phyloP scores from a whole-genome alignment of 106 monocot species.

The Dendrobium officinale region DNA sequence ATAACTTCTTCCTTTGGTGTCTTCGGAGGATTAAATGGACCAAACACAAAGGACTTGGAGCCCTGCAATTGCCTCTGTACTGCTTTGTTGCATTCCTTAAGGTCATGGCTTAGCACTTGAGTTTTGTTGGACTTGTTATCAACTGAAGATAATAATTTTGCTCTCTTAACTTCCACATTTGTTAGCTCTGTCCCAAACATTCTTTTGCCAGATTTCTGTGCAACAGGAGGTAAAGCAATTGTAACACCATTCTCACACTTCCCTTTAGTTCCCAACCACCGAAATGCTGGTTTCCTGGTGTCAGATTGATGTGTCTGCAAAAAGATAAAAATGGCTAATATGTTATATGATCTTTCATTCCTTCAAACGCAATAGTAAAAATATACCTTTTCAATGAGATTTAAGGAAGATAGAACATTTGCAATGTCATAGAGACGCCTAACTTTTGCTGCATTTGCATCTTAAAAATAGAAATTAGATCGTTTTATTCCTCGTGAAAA shows the following conservation, averaged over 20 bases:
- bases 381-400: constrained; percentile 86
- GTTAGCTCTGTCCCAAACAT: constrained; percentile 80
- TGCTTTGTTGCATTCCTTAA: constrained; percentile 50
- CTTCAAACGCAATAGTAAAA: not conserved
- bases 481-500: not conserved
- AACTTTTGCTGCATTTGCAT: constrained; percentile 71
- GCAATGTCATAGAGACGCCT: constrained; percentile 93
- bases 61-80: constrained; percentile 52
- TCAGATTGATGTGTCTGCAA: constrained; percentile 69
- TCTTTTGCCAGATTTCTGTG: constrained; percentile 46
- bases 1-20: not conserved
- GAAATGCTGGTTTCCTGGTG: constrained; percentile 81
- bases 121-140: constrained; percentile 34
- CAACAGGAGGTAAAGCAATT: constrained; percentile 16
- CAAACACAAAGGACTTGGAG: constrained; percentile 53
- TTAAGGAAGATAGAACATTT: constrained; percentile 81
- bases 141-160: constrained; percentile 14
- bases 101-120: constrained; percentile 17
- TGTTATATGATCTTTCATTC: not conserved
- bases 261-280: constrained; percentile 63
- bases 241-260: constrained; percentile 30
- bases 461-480: constrained; percentile 11
- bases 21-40: constrained; percentile 61
- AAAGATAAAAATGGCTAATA: not conserved
- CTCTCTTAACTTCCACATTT: constrained; percentile 51